Base-by-base conservation (phyloP, 139 green algal species). In the Chlorella vulgaris region DNA sequence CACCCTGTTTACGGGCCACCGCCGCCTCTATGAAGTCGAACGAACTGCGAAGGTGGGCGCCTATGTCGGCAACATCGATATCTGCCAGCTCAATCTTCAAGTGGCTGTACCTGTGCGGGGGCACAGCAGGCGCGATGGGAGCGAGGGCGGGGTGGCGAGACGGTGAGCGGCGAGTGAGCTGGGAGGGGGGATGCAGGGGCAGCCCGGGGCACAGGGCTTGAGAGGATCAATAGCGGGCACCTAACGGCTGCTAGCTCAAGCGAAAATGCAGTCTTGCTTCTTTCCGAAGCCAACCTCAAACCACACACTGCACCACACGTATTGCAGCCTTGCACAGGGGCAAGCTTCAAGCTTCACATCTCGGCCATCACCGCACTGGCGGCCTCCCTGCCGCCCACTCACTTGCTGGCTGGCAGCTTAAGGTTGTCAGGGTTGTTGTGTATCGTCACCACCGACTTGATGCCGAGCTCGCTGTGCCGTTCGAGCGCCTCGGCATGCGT, bases 1-100 rank as follows among this genome's bases (percentile, higher is more conserved):
- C 55, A 89, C 85, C 85, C 36, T 74, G n/a, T 35, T 79, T 78
- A 22, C 21, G 74, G 29, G 38, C 50, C 62, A 26, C 22, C 43
- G 15, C 86, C 43, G 93, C 89, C 26, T 94, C 90, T 8, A 97
- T 94, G 83, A 92, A 94, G n/a, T 92, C 86, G 50, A 87, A 94
- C 18, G 82, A 80, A 22, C 76, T 18, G 28, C 82, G 75, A 83
- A 97, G 95, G 74, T 88, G 86, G 1, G 69, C 33, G 22, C 84
- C 80, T 73, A 95, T 92, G 84, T 96, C 91, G 29, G 90, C 88
- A 0, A 75, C 90, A 36, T 93, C 88, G 8, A 95, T 78, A 53
- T 95, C 92, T 0, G 92, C 84, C 76, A 94, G 74, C 77, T 90
- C 55, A 21, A 93, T 82, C 31, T 68, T 69, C 61, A 62, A 15